phyloP scores from a whole-genome alignment of 805 yeast genomes.

The Ogataea glucozyma region DNA sequence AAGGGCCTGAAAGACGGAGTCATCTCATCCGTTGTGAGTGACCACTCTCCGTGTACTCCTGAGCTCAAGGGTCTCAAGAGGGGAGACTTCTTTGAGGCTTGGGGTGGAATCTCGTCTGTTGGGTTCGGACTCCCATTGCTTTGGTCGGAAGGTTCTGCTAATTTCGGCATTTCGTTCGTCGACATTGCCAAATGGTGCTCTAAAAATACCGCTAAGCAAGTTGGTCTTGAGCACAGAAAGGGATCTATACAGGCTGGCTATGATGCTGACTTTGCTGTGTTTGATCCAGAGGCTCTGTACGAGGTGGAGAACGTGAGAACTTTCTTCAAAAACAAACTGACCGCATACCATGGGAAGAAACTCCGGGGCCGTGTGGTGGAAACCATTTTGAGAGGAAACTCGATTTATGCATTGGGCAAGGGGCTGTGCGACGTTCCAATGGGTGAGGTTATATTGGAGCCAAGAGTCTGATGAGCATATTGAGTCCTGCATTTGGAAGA shows the following conservation, averaged over 20 bases:
- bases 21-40: slow-evolving; percentile 86
- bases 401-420: slow-evolving; percentile 56
- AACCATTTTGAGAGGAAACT: slow-evolving; percentile 75
- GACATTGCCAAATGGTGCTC: slow-evolving; percentile 83
- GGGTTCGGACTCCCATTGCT: slow-evolving; percentile 86
- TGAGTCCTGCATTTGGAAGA: not conserved
- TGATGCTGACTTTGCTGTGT: slow-evolving; percentile 87
- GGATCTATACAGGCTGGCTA: slow-evolving; percentile 72
- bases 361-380: slow-evolving; percentile 75
- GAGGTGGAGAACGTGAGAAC: slow-evolving; percentile 55
- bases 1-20: slow-evolving; percentile 63
- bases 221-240: slow-evolving; percentile 70
- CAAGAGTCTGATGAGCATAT: slow-evolving; percentile 37
- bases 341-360: slow-evolving; percentile 77
- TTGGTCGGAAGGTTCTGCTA: slow-evolving; percentile 68
- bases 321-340: slow-evolving; percentile 80
- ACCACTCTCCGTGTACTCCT: slow-evolving; percentile 96
- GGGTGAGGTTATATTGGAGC: slow-evolving; percentile 64
- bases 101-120: slow-evolving; percentile 96
- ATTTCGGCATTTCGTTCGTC: slow-evolving; percentile 34
- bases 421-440: slow-evolving; percentile 59
- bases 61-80: slow-evolving; percentile 76
- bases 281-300: slow-evolving; percentile 62
- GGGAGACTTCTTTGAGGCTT: slow-evolving; percentile 88
- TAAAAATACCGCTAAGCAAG: slow-evolving; percentile 80